phyloP scores from a whole-genome alignment of 495 filamentous ascomycete genomes.

The Aspergillus haitiensis region DNA sequence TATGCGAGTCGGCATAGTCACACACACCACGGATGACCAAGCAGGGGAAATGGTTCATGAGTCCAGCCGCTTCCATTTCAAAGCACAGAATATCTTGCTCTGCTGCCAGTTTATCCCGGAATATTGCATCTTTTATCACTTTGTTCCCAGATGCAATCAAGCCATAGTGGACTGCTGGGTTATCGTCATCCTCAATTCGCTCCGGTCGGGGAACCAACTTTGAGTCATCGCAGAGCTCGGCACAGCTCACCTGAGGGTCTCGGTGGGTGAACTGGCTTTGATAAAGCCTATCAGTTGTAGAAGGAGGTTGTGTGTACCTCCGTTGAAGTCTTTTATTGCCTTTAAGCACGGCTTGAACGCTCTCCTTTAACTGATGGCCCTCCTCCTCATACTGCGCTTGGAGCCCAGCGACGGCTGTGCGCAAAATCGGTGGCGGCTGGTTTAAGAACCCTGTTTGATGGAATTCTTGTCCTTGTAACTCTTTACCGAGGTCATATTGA shows the following conservation, averaged over 20 bases:
- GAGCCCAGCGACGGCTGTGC: neutral
- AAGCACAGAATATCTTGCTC: neutral
- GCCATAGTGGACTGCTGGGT: too few relatives aligned
- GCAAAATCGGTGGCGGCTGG: neutral
- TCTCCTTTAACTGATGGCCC: neutral
- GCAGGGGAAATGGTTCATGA: conserved; percentile 4
- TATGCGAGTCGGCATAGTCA: neutral
- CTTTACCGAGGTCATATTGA: neutral
- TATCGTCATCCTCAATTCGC: too few relatives aligned
- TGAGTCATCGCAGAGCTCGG: too few relatives aligned
- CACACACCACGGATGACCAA: neutral
- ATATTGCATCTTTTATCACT: neutral
- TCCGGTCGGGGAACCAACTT: too few relatives aligned
- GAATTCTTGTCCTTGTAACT: neutral
- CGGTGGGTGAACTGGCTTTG: too few relatives aligned
- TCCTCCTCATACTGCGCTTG: neutral
- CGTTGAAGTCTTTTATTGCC: neutral
- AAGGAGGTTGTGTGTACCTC: neutral
- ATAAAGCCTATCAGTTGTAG: neutral
- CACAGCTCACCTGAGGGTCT: too few relatives aligned
- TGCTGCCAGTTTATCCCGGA: neutral
- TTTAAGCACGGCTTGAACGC: neutral
- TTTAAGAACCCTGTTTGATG: neutral
- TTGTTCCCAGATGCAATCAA: neutral
- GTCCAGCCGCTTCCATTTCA: neutral